Evolutionary conservation across 495 filamentous ascomycete genomes (phyloP).

Genomic region (Jackrogersella minutella): DNA sequence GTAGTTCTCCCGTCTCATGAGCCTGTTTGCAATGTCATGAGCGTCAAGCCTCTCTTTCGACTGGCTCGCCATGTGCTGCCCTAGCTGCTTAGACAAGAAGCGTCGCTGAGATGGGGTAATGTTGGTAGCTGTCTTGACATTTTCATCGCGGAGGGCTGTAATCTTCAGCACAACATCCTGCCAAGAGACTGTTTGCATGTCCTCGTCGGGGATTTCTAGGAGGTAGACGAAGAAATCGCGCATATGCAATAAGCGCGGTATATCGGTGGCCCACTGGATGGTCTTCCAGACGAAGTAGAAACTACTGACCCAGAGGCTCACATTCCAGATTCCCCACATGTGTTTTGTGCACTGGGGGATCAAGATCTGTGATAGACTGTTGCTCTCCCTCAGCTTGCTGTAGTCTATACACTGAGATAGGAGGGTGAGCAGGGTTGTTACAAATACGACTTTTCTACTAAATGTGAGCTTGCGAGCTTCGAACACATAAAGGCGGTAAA

Average conservation of each 20-base stretch:
- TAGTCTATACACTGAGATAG: slow-evolving; percentile 90
- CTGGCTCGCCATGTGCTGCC: slow-evolving; percentile 65
- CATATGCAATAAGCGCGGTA: slow-evolving; percentile 76
- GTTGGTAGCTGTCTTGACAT: slow-evolving; percentile 78
- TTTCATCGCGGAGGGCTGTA: slow-evolving; percentile 86
- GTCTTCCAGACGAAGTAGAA: slow-evolving; percentile 86
- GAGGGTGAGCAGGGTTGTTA: slow-evolving; percentile 85
- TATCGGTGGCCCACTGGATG: slow-evolving; percentile 76
- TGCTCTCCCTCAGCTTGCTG: slow-evolving; percentile 73
- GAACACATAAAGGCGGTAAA: neutral
- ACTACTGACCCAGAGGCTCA: slow-evolving; percentile 85
- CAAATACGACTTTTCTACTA: slow-evolving; percentile 69
- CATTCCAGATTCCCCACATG: slow-evolving; percentile 81
- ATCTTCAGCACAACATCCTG: slow-evolving; percentile 89
- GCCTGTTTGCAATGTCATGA: slow-evolving; percentile 93
- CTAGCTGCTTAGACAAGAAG: slow-evolving; percentile 61
- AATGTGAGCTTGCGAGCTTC: slow-evolving; percentile 29
- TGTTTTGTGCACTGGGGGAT: slow-evolving; percentile 84
- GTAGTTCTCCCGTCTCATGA: slow-evolving; percentile 98
- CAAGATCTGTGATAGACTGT: slow-evolving; percentile 76
- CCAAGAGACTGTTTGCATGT: slow-evolving; percentile 97
- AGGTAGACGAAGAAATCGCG: slow-evolving; percentile 91
- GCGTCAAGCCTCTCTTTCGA: slow-evolving; percentile 97
- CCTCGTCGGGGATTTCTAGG: slow-evolving; percentile 84
- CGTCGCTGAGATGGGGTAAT: slow-evolving; percentile 62